These are phyloP conservation scores for Scortechinia acanthostroma DNA, from an alignment of 2,329 filamentous ascomycete species.

Conservation along the genomic window DNA sequence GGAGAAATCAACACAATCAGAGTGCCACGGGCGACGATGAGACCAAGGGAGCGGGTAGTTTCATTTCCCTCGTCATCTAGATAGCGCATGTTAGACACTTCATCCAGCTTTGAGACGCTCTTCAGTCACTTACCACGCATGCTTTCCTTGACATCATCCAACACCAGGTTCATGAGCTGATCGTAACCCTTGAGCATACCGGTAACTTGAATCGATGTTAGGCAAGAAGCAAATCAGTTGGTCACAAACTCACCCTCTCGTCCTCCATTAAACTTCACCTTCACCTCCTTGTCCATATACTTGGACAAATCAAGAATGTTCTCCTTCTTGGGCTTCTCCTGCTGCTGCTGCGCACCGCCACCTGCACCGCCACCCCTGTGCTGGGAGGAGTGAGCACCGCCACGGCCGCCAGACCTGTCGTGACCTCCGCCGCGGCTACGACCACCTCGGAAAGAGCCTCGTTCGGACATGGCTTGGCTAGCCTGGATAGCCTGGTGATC, in stretches of 20 bases:
- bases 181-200: conserved; percentile 92
- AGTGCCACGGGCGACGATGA: conserved; percentile 86
- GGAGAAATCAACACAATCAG: conserved; percentile 88
- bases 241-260: conserved; percentile 65
- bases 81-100: too few species aligned
- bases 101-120: conserved; percentile 4
- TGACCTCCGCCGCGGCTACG: neutral
- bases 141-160: conserved; percentile 87
- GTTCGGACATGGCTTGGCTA: conserved; percentile 1
- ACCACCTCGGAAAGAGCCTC: conserved; percentile 2
- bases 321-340: conserved; percentile 89
- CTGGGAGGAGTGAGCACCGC: neutral
- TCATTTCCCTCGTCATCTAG: conserved; percentile 90
- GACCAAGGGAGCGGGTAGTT: conserved; percentile 70
- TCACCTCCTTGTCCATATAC: conserved; percentile 95
- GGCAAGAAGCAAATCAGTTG: too few species aligned
- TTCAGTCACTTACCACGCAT: conserved; percentile 67
- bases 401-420: neutral
- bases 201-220: conserved; percentile 47
- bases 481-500: too few species aligned
- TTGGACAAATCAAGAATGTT: conserved; percentile 92
- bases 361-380: neutral
- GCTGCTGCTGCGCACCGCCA: conserved; percentile 14
- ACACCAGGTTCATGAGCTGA: conserved; percentile 92
- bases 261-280: conserved; percentile 93